These are phyloP conservation scores for Cudoniella acicularis DNA, from an alignment of 495 filamentous ascomycete species.

Conservation along the genomic window DNA sequence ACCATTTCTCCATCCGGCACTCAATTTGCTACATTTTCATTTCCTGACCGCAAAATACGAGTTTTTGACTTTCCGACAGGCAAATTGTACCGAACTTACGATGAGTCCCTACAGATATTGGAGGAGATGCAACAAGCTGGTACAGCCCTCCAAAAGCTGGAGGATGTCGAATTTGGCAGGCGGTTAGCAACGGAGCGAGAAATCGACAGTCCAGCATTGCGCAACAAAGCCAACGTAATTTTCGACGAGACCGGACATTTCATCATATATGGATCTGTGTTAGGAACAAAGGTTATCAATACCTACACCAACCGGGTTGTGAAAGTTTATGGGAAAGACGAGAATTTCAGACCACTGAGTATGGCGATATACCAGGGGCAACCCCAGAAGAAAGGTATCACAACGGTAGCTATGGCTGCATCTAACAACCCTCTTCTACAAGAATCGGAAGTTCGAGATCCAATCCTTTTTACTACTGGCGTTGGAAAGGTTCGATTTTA, in stretches of 20 bases:
- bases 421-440: slow-evolving; percentile 88
- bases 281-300: slow-evolving; percentile 92
- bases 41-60: slow-evolving; percentile 88
- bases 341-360: slow-evolving; percentile 77
- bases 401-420: slow-evolving; percentile 97
- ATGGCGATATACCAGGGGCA: slow-evolving; percentile 93
- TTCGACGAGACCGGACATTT: slow-evolving; percentile 98
- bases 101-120: slow-evolving; percentile 82
- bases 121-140: slow-evolving; percentile 94
- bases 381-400: slow-evolving; percentile 83
- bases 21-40: slow-evolving; percentile 85
- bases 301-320: slow-evolving; percentile 88
- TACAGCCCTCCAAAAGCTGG: slow-evolving; percentile 70
- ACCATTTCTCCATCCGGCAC: slow-evolving; percentile 80
- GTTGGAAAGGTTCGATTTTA: slow-evolving; percentile 93
- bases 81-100: slow-evolving; percentile 87
- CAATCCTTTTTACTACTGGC: slow-evolving; percentile 80
- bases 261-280: slow-evolving; percentile 86
- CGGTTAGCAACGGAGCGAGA: slow-evolving; percentile 85
- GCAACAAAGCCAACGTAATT: slow-evolving; percentile 73
- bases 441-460: slow-evolving; percentile 88
- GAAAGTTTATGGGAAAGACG: slow-evolving; percentile 83
- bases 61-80: slow-evolving; percentile 89
- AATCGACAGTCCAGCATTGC: slow-evolving; percentile 61
- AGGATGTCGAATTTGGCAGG: slow-evolving; percentile 88